Conservation (phyloP, 768 basidiomycete genomes). For the Pisolithus marmoratus region DNA sequence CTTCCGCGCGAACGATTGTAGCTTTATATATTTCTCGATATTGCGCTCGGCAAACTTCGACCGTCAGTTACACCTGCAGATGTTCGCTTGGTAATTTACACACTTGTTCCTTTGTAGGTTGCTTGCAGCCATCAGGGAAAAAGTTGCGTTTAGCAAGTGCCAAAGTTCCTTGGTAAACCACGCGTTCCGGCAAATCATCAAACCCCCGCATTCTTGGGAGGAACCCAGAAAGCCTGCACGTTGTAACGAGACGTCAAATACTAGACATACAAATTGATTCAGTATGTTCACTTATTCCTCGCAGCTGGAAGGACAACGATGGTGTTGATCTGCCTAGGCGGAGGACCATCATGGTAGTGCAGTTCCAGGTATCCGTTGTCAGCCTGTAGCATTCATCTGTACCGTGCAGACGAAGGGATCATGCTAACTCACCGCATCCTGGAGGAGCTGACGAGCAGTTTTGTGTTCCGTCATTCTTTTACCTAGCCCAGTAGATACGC, state of each 20-base stretch:
- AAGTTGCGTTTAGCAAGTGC: constrained; percentile 25
- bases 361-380: constrained; percentile 22
- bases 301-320: constrained; percentile 21
- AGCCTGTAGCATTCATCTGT: constrained; percentile 8
- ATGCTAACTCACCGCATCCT: constrained; percentile 12
- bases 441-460: constrained; percentile 20
- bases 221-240: constrained; percentile 19
- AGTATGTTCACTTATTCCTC: constrained; percentile 15
- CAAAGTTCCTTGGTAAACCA: constrained; percentile 23
- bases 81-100: neutral
- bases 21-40: constrained; percentile 21
- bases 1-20: constrained; percentile 7
- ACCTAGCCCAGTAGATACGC: constrained; percentile 12
- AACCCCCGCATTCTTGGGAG: constrained; percentile 26
- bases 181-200: constrained; percentile 21
- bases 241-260: neutral
- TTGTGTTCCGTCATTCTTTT: constrained; percentile 18
- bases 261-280: neutral
- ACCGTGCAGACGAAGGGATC: neutral
- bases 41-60: constrained; percentile 18
- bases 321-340: constrained; percentile 10
- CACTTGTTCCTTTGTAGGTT: constrained; percentile 23
- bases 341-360: constrained; percentile 9
- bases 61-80: neutral
- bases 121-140: constrained; percentile 14